Evolutionary conservation across 2,329 filamentous ascomycete species (phyloP).

Genomic region (Aspergillus persii): DNA sequence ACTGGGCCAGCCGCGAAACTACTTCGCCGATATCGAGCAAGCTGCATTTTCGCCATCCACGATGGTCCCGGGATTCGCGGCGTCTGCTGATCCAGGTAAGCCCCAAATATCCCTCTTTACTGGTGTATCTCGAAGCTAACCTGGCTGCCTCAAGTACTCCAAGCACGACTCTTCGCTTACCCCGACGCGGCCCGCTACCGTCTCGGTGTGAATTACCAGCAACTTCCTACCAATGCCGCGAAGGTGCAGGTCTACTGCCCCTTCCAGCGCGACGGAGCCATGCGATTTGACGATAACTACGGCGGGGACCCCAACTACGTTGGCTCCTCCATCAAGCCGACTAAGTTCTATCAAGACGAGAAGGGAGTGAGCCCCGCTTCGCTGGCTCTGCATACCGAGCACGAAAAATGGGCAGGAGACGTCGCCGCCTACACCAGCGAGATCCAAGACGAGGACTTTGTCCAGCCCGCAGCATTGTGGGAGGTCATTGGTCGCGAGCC

Average conservation of each 20-base stretch:
- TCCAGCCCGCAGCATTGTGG: no score
- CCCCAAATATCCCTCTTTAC: background rate
- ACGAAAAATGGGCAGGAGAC: no score
- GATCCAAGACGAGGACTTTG: no score
- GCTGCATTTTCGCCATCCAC: conserved; percentile 64
- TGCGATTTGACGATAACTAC: conserved; percentile 50
- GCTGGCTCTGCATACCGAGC: no score
- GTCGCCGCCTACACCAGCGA: no score
- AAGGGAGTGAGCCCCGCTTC: no score
- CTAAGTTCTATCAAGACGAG: no score
- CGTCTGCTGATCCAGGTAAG: conserved; percentile 57
- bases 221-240: conserved; percentile 36
- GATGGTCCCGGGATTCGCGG: conserved; percentile 62
- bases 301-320: conserved; percentile 59
- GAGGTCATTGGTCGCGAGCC: no score
- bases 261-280: conserved; percentile 42
- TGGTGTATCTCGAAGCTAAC: conserved; percentile 5
- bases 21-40: conserved; percentile 66
- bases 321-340: no score
- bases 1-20: conserved; percentile 49
- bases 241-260: conserved; percentile 48
- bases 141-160: conserved; percentile 46
- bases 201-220: conserved; percentile 41
- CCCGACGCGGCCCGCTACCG: conserved; percentile 51
- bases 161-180: conserved; percentile 61